Evolutionary conservation across 441 rosid species (phyloP), one percentile per base, ranked within the genome.

Genomic region (Populus hybrid): DNA sequence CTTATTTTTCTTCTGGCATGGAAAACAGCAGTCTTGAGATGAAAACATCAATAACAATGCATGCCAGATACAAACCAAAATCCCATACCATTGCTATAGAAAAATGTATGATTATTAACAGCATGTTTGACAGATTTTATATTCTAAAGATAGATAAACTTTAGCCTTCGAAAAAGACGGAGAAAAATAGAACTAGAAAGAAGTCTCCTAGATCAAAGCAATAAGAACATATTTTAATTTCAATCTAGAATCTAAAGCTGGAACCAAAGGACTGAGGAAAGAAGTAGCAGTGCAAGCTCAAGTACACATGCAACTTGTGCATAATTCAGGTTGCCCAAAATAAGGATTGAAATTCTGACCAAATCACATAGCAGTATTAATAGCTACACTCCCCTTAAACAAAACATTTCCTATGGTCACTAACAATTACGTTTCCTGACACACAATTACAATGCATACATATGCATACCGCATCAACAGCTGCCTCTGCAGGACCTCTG

Each of bases 401-500:
- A 19, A 40, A 24, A 14, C 36, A 16, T 23, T 32, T 32, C 14
- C 26, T 23, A 18, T 40, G 5, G 19, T 65, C 26, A 65, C 26
- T 9, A 4, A 46, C 67, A 35, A 34, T 19, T 24, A 30, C n/a
- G 18, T 28, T 70, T 12, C 38, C 34, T 40, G 46, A 24, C 32
- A 70, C 72, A 36, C 30, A 12, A 32, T 67, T 36, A 72, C 32
- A 32, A 21, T 42, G 35, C 14, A 11, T 50, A 72, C 76, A 78
- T 70, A 46, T 74, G 36, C 84, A 2, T 87, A 91, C 98, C 67
- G 95, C 95, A 79, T 94, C 97, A 65, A 94, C 98, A 78, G 97
- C 95, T 78, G 97, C 92, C 87, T 94, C 98, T 78, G 97, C 97
- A 65, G 98, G 98, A 77, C 90, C 94, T 87, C 91, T 91, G 73